Evolutionary conservation across 768 basidiomycete genomes (phyloP), one percentile per base, ranked within the genome.

Genomic region (Tricholoma furcatifolium): DNA sequence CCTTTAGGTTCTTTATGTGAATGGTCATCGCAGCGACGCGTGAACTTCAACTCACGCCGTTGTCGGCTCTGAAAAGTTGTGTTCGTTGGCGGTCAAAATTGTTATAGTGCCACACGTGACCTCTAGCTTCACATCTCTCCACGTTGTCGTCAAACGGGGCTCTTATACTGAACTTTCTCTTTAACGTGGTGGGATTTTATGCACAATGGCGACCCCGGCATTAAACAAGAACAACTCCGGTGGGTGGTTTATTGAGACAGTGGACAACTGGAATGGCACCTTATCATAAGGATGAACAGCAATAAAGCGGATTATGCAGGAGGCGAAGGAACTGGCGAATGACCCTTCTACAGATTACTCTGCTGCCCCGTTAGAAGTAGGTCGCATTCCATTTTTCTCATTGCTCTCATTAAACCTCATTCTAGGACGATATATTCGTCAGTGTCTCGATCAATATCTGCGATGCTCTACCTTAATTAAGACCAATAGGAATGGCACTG

Each of bases 281-380:
- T 50, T 3, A 44, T 50, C 35, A 24, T 43, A 30, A 23, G n/a
- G 18, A 43, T 47, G n/a, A 20, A 10, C 11, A 90, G 94, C 93
- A 50, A 91, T 97, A 47, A 98, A 98, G 74, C 85, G 96, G 32
- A 97, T 98, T 60, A 89, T 98, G 87, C 93, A 93, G 67, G 96
- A 98, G 70, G 94, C 94, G 4, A 77, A 83, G 55, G 95, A 98
- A 64, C 81, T 98, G 12, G 84, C 87, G 1, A 84, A 81, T 48
- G 94, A 96, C 68, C 84, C 89, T 52, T 85, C 82, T 47, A 85
- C 88, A 1, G 94, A 96, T 65, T 98, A 96, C 65, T 74, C 83
- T 50, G 96, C 94, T 15, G 85, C 93, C 75, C 63, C 82, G 76
- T 55, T 95, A 78, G 88, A 93, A 89, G 75, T 76, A 44, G 41